Evolutionary conservation across 352 stramenopile species (phyloP).

Genomic region (Pythium dissotocum): DNA sequence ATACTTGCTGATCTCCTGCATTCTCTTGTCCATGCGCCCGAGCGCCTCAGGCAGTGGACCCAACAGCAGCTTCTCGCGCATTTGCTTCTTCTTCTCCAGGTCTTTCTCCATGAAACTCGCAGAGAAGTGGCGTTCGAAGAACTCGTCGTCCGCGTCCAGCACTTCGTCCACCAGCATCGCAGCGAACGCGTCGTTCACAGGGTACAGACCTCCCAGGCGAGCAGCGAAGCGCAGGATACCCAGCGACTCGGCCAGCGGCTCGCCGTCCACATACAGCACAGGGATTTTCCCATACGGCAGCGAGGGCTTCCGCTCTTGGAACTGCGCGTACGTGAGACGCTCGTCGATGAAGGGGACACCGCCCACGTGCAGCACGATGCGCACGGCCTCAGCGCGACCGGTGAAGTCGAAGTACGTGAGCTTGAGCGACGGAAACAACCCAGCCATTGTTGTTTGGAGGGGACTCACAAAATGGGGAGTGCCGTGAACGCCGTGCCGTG

Average conservation of each 20-base stretch:
- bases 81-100: slow-evolving; percentile 15
- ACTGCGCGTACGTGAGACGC: slow-evolving; percentile 29
- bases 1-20: neutral
- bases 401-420: slow-evolving; percentile 39
- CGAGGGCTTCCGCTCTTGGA: slow-evolving; percentile 25
- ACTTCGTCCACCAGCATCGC: slow-evolving; percentile 32
- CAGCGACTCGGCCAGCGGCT: slow-evolving; percentile 43
- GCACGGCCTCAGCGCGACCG: slow-evolving; percentile 30
- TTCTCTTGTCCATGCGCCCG: slow-evolving; percentile 8
- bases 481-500: neutral
- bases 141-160: slow-evolving; percentile 30
- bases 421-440: slow-evolving; percentile 15
- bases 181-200: slow-evolving; percentile 20
- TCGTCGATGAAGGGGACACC: slow-evolving; percentile 40
- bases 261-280: slow-evolving; percentile 40
- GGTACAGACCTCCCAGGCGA: slow-evolving; percentile 41
- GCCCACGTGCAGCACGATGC: slow-evolving; percentile 32
- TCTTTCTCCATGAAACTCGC: slow-evolving; percentile 9
- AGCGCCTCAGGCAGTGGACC: slow-evolving; percentile 12
- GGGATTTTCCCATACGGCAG: slow-evolving; percentile 34
- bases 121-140: slow-evolving; percentile 13
- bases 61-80: slow-evolving; percentile 21
- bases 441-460: neutral
- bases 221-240: slow-evolving; percentile 65
- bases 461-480: neutral